Evolutionary conservation across 371 early-diverging fungal species (phyloP).

Genomic region (Lichtheimia ornata): DNA sequence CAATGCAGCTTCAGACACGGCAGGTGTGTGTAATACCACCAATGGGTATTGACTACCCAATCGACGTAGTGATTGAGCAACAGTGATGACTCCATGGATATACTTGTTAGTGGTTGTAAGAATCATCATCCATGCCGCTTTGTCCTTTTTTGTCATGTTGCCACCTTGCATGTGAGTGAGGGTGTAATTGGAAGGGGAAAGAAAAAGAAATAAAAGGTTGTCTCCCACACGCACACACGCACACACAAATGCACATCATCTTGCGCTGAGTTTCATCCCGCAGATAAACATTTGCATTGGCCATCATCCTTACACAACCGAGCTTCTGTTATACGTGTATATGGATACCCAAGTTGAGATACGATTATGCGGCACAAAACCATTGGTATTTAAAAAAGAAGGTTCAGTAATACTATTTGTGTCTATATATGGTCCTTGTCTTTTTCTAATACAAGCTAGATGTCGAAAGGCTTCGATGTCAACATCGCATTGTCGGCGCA

Average conservation of each 20-base stretch:
- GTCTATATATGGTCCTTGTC: background rate
- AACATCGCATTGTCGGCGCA: constrained; percentile 58
- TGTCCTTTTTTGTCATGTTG: background rate
- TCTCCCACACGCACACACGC: no score
- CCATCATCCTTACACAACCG: background rate
- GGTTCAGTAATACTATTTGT: constrained; percentile 10
- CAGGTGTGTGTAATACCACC: constrained; percentile 67
- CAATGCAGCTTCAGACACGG: constrained; percentile 7
- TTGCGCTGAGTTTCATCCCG: no score
- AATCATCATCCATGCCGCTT: constrained; percentile 19
- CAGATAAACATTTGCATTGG: background rate
- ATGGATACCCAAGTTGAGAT: background rate
- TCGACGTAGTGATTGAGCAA: constrained; percentile 58
- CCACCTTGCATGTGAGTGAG: background rate
- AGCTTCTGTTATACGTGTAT: background rate
- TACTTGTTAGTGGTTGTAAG: constrained; percentile 19
- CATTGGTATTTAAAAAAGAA: constrained; percentile 18
- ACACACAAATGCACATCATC: no score
- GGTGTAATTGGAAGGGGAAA: background rate
- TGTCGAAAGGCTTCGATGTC: constrained; percentile 38
- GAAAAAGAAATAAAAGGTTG: background rate
- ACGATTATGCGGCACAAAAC: constrained; percentile 12
- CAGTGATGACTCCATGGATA: constrained; percentile 15
- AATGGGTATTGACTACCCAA: constrained; percentile 55
- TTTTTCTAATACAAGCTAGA: constrained; percentile 20